A percentile compares a stretch with the other conserved stretches of the same genome.
phyloP scores from a whole-genome alignment of 2,329 filamentous ascomycete species.

The Hymenoscyphus fraxineus region DNA sequence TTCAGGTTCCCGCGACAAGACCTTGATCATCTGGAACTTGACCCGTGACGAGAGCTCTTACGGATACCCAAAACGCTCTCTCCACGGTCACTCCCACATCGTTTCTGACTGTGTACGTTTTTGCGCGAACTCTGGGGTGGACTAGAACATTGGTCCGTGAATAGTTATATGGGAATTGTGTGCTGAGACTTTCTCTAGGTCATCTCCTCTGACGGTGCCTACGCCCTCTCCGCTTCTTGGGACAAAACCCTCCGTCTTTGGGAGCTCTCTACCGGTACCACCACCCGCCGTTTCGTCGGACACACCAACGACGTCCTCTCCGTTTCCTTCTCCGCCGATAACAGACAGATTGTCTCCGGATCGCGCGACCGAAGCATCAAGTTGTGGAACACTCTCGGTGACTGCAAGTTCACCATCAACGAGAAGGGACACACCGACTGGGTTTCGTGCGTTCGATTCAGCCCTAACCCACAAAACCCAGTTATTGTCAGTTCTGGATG shows the following conservation, averaged over 20 bases:
- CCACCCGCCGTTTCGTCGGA: conserved; percentile 96
- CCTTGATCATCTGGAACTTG: conserved; percentile 99
- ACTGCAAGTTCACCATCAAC: conserved; percentile 99
- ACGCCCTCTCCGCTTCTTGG: conserved; percentile 98
- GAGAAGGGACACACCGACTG: conserved; percentile 99
- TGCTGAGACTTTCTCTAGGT: conserved; percentile 59
- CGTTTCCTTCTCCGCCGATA: conserved; percentile 99
- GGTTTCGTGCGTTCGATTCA: conserved; percentile 99
- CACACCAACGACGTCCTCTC: conserved; percentile 99
- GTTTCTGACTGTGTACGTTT: conserved; percentile 97
- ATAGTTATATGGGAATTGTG: conserved; percentile 21
- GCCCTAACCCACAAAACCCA: conserved; percentile 99
- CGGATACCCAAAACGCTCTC: conserved; percentile 98
- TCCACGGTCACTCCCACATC: conserved; percentile 99
- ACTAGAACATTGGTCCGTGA: conserved; percentile 12
- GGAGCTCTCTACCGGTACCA: conserved; percentile 96
- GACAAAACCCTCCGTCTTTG: conserved; percentile 99
- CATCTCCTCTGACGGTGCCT: conserved; percentile 98
- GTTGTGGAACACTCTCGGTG: conserved; percentile 99
- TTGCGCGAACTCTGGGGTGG: conserved; percentile 15
- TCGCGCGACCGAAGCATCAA: conserved; percentile 99
- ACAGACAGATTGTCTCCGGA: conserved; percentile 98
- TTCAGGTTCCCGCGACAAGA: conserved; percentile 96
- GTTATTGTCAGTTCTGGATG: conserved; percentile 98
- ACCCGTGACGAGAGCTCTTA: conserved; percentile 97